phyloP scores from a whole-genome alignment of 2,329 filamentous ascomycete species.

The Exserohilum turcica region DNA sequence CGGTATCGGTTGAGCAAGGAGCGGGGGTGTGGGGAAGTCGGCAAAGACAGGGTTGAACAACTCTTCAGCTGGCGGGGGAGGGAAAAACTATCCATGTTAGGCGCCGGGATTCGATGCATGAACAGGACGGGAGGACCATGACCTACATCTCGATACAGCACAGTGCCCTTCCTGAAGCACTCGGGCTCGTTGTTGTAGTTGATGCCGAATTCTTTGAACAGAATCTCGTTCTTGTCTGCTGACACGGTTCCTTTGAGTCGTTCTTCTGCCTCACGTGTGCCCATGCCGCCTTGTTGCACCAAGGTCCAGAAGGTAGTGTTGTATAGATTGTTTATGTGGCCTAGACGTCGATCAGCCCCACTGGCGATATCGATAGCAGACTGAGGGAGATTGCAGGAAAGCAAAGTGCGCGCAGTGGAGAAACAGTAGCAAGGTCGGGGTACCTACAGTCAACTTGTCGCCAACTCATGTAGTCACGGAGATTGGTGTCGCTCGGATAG shows the following conservation, averaged over 20 bases:
- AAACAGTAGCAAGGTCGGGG: background rate
- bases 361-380: background rate
- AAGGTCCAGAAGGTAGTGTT: slow-evolving; percentile 96
- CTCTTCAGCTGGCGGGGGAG: slow-evolving; percentile 19
- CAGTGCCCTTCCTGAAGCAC: slow-evolving; percentile 91
- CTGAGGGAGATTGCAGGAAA: background rate
- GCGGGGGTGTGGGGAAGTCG: slow-evolving; percentile 15
- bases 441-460: slow-evolving; percentile 88
- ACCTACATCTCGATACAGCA: slow-evolving; percentile 81
- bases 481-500: slow-evolving; percentile 80
- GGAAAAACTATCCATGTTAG: slow-evolving; percentile 37
- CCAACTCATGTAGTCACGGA: slow-evolving; percentile 97
- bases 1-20: slow-evolving; percentile 27
- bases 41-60: slow-evolving; percentile 18
- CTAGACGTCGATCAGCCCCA: slow-evolving; percentile 50
- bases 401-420: background rate
- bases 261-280: slow-evolving; percentile 78
- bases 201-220: slow-evolving; percentile 85
- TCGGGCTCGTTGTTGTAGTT: slow-evolving; percentile 98
- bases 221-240: slow-evolving; percentile 91
- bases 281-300: slow-evolving; percentile 77
- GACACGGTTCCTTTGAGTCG: slow-evolving; percentile 80
- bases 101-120: background rate
- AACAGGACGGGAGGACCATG: slow-evolving; percentile 10
- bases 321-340: slow-evolving; percentile 97